phyloP scores from a whole-genome alignment of 768 basidiomycete species.

The Calocybe indica region DNA sequence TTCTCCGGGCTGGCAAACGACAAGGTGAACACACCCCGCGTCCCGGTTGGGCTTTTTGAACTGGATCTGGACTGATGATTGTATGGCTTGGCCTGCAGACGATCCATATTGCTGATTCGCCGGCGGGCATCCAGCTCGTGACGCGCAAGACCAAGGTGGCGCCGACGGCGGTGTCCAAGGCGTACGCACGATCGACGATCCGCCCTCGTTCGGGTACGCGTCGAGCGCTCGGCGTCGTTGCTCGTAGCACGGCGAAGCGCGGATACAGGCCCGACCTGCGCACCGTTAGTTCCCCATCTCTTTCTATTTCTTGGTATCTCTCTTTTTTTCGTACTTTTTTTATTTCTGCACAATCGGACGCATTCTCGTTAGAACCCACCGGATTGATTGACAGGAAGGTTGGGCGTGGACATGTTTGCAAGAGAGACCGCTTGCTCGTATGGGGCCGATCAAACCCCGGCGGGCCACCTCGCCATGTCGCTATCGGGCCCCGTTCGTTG shows the following conservation, averaged over 20 bases:
- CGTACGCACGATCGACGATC: constrained; percentile 44
- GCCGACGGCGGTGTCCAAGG: constrained; percentile 41
- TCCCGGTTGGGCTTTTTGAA: not conserved
- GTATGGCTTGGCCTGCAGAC: constrained; percentile 35
- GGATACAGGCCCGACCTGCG: constrained; percentile 79
- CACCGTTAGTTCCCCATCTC: constrained; percentile 44
- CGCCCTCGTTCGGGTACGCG: constrained; percentile 68
- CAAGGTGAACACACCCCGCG: constrained; percentile 44
- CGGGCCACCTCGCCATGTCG: constrained; percentile 59
- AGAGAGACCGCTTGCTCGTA: constrained; percentile 45
- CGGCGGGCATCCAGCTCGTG: constrained; percentile 51
- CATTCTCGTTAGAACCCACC: constrained; percentile 94
- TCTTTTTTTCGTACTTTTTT: constrained; percentile 5
- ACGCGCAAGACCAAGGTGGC: constrained; percentile 62
- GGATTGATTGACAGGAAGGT: constrained; percentile 68
- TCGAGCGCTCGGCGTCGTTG: constrained; percentile 61
- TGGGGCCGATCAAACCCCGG: constrained; percentile 56
- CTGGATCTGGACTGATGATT: constrained; percentile 1
- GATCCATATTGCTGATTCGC: constrained; percentile 54
- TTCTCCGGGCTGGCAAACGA: constrained; percentile 85
- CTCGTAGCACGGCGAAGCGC: constrained; percentile 47
- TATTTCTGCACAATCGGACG: constrained; percentile 25
- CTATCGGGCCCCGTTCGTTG: constrained; percentile 71
- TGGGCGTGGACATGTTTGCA: constrained; percentile 95
- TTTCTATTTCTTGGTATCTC: constrained; percentile 6